Evolutionary conservation across 179 eudicot genomes (phyloP), one percentile per base, ranked within the genome.

Genomic region (Beta macrorhiza): DNA sequence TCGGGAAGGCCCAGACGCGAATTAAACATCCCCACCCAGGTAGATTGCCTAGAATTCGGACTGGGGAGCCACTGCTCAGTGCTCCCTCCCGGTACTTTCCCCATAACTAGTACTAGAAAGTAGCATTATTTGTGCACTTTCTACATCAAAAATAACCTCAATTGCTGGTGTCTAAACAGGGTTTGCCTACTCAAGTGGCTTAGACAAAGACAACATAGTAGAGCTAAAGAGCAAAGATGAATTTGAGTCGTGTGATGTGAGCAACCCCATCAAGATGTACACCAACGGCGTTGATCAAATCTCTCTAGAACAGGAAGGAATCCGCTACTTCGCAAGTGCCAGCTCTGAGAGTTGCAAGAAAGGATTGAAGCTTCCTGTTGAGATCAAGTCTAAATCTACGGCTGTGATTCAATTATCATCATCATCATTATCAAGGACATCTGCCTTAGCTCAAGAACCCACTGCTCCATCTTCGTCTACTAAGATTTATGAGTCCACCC

Each of bases 291-390:
- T 89, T 47, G 86, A 88, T 62, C 82, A 85, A 59, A 81, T 93
- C 51, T 19, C 82, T 0, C 93, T 94, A 1, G 82, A 90, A 20
- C 72, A 72, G 61, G 92, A 89, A 89, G 97, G 97, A 11, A 72
- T 68, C 75, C 91, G 97, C 74, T 94, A 90, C 91, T 94, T 94
- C 83, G 86, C 89, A 13, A 94, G 97, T 58, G 89, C 89, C 9
- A 88, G 85, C 71, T 32, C 75, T 17, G 86, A 92, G 68, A 93
- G 81, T 73, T 94, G 98, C 87, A 91, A 87, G 68, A 87, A 86
- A 58, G 98, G 98, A 0, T 81, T 94, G 75, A 94, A 90, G 87
- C 87, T 94, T 10, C 97, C 87, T 14, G 94, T 94, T 11, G 80
- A 87, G 20, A 91, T 93, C 13, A 84, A 84, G 81, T 84, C 95